phyloP scores from a whole-genome alignment of 1,284 basidiomycete species.

The Ceratobasidium sp. region DNA sequence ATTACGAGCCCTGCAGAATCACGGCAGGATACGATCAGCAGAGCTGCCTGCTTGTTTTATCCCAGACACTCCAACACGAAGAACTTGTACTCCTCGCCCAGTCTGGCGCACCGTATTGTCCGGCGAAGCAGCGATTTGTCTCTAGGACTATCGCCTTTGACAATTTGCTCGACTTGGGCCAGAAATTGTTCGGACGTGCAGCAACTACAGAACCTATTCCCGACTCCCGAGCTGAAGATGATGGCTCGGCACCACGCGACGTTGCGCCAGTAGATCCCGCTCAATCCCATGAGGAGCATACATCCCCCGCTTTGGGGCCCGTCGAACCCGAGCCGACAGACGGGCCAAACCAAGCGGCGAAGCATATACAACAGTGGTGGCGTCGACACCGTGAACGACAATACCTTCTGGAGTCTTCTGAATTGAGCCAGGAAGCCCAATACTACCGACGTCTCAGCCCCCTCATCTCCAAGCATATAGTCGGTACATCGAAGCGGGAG shows the following conservation, averaged over 20 bases:
- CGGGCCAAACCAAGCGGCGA: neutral
- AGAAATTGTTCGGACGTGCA: neutral
- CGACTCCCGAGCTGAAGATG: neutral
- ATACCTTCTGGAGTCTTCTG: neutral
- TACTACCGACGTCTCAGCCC: neutral
- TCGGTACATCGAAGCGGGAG: neutral
- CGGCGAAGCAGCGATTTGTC: neutral
- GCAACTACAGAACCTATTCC: neutral
- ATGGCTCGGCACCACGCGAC: neutral
- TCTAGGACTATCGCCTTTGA: neutral
- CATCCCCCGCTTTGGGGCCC: neutral
- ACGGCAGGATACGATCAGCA: neutral
- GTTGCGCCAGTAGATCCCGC: neutral
- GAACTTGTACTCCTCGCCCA: conserved; percentile 20
- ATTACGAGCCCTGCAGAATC: neutral
- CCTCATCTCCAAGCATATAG: neutral
- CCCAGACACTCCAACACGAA: conserved; percentile 26
- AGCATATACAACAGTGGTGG: conserved; percentile 7
- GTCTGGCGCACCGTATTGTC: neutral
- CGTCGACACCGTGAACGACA: neutral
- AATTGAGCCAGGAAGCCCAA: neutral
- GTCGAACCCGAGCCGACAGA: neutral
- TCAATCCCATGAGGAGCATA: neutral
- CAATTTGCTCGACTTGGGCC: neutral
- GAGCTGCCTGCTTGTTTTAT: conserved; percentile 1